Evolutionary conservation across 306 rosid genomes (phyloP).

Genomic region (Inga laurina): DNA sequence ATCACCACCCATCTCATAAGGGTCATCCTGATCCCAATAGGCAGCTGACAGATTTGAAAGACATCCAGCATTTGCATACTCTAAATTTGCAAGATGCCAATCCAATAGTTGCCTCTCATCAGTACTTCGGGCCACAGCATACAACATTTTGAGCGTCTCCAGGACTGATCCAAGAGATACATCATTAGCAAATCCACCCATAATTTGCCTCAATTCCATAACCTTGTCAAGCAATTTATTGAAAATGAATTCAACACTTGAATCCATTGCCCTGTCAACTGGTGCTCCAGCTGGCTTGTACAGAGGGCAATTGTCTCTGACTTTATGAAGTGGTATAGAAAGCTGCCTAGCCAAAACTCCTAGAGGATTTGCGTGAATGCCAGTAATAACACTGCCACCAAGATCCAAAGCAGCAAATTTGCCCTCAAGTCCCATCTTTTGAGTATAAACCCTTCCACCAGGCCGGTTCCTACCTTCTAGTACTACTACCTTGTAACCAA

Average conservation of each 20-base stretch:
- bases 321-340: slow-evolving; percentile 90
- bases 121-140: slow-evolving; percentile 60
- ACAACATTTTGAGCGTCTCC: slow-evolving; percentile 72
- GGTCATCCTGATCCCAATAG: slow-evolving; percentile 98
- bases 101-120: slow-evolving; percentile 86
- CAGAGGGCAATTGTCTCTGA: slow-evolving; percentile 85
- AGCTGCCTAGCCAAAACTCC: slow-evolving; percentile 96
- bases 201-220: slow-evolving; percentile 80
- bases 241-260: slow-evolving; percentile 66
- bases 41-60: slow-evolving; percentile 89
- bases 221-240: slow-evolving; percentile 90
- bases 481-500: slow-evolving; percentile 79
- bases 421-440: slow-evolving; percentile 71
- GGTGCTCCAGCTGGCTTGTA: slow-evolving; percentile 80
- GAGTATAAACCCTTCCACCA: slow-evolving; percentile 94
- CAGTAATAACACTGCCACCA: slow-evolving; percentile 93
- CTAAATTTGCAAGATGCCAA: slow-evolving; percentile 96
- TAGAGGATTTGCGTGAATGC: slow-evolving; percentile 93
- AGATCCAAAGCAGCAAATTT: slow-evolving; percentile 74
- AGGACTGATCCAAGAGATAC: slow-evolving; percentile 83
- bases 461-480: slow-evolving; percentile 91
- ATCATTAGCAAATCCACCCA: slow-evolving; percentile 83
- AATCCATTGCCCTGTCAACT: slow-evolving; percentile 62
- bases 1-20: slow-evolving; percentile 97
- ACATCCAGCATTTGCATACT: slow-evolving; percentile 97